These are phyloP conservation scores for Condylostoma magnum DNA, from an alignment of 169 alveolate species.

Conservation along the genomic window DNA sequence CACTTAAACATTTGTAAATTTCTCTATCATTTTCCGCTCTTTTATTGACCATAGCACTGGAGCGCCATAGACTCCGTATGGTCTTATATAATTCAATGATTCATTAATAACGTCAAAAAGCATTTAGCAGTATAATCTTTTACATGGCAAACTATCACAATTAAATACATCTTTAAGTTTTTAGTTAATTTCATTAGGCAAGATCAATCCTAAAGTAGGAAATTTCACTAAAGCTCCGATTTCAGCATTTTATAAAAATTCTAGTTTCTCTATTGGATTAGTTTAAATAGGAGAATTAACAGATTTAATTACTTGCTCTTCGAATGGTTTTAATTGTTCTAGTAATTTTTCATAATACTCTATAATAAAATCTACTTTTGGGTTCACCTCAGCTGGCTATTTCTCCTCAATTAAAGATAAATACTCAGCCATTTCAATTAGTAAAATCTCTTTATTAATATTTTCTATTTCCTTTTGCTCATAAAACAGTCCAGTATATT, in stretches of 20 bases:
- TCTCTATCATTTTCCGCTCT: background rate
- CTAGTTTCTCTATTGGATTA: constrained; percentile 11
- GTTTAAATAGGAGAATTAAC: constrained; percentile 11
- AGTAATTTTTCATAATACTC: constrained; percentile 14
- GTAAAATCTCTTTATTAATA: no score
- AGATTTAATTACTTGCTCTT: background rate
- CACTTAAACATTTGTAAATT: background rate
- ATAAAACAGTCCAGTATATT: no score
- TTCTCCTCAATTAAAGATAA: no score
- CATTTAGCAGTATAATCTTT: constrained; percentile 10
- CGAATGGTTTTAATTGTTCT: background rate
- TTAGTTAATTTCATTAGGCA: constrained; percentile 17
- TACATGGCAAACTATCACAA: background rate
- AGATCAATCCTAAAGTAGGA: constrained; percentile 18
- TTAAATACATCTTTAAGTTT: background rate
- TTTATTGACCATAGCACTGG: constrained; percentile 17
- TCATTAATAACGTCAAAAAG: constrained; percentile 30
- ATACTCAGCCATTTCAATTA: no score
- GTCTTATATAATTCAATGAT: constrained; percentile 27
- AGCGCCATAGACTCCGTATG: constrained; percentile 8
- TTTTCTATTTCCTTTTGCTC: no score
- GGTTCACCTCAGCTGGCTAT: constrained; percentile 12
- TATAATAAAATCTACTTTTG: background rate
- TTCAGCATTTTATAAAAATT: constrained; percentile 3
- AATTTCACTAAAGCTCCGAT: background rate